Evolutionary conservation across 495 filamentous ascomycete genomes (phyloP).

Genomic region (Penicillium psychrofluorescens): DNA sequence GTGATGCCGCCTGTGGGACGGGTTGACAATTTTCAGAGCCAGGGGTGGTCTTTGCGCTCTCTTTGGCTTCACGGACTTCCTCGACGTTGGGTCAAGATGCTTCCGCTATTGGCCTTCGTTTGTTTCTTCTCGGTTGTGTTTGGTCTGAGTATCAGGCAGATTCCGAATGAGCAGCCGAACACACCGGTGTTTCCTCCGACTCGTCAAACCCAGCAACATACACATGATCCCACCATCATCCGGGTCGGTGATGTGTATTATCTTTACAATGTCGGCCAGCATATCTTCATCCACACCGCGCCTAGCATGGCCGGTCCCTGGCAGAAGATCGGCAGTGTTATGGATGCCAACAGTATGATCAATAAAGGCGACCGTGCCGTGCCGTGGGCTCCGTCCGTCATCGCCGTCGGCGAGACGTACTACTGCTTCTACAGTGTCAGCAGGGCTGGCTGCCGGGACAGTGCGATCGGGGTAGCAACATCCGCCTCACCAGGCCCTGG

Average conservation of each 20-base stretch:
- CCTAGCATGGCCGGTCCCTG: constrained; percentile 34
- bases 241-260: constrained; percentile 25
- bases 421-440: constrained; percentile 71
- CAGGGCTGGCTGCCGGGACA: constrained; percentile 58
- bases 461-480: constrained; percentile 65
- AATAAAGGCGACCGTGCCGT: constrained; percentile 29
- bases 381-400: constrained; percentile 57
- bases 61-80: constrained; percentile 11
- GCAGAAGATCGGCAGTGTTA: constrained; percentile 26
- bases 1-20: constrained; percentile 10
- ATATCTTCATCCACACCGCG: constrained; percentile 28
- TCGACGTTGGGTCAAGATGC: constrained; percentile 22
- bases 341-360: constrained; percentile 32
- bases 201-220: constrained; percentile 25
- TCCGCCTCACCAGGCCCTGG: constrained; percentile 53
- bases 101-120: constrained; percentile 12
- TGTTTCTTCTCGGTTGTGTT: constrained; percentile 14
- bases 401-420: constrained; percentile 47
- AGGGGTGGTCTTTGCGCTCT: constrained; percentile 12
- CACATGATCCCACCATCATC: constrained; percentile 37
- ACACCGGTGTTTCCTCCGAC: constrained; percentile 17
- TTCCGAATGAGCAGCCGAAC: constrained; percentile 1
- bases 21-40: constrained; percentile 8
- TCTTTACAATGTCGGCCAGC: constrained; percentile 28
- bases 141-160: constrained; percentile 6